These are phyloP conservation scores for Backusella circina DNA, from an alignment of 192 early-diverging fungal genomes.

Conservation along the genomic window DNA sequence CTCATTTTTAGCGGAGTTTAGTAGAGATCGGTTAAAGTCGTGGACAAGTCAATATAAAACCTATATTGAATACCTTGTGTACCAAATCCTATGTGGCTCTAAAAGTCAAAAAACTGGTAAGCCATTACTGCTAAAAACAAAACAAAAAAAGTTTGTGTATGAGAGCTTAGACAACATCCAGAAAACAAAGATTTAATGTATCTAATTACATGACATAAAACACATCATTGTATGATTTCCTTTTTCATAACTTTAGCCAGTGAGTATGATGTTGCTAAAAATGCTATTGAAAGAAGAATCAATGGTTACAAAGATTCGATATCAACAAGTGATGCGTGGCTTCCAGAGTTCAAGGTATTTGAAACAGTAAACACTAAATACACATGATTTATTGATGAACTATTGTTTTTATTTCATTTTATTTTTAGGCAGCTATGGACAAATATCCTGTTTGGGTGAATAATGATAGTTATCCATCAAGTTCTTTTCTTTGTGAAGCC, in stretches of 20 bases:
- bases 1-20: constrained; percentile 1
- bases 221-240: background rate
- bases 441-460: background rate
- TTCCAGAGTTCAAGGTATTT: constrained; percentile 1
- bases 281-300: background rate
- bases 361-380: background rate
- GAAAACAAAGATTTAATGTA: background rate
- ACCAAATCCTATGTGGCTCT: background rate
- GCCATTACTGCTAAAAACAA: background rate
- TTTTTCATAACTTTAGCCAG: background rate
- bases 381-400: background rate
- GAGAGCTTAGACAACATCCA: background rate
- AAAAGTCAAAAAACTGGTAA: background rate
- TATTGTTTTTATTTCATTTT: background rate
- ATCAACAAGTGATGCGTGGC: constrained; percentile 16
- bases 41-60: background rate
- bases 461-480: background rate
- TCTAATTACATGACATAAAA: background rate
- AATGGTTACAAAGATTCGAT: constrained; percentile 11
- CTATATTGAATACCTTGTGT: constrained; percentile 1
- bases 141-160: background rate
- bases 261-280: background rate
- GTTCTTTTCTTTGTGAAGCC: background rate
- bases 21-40: background rate
- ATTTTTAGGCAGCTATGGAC: constrained; percentile 1